Evolutionary conservation across 1,139 yeast genomes (phyloP), one percentile per base, ranked within the genome.

Genomic region (Candida sp.): DNA sequence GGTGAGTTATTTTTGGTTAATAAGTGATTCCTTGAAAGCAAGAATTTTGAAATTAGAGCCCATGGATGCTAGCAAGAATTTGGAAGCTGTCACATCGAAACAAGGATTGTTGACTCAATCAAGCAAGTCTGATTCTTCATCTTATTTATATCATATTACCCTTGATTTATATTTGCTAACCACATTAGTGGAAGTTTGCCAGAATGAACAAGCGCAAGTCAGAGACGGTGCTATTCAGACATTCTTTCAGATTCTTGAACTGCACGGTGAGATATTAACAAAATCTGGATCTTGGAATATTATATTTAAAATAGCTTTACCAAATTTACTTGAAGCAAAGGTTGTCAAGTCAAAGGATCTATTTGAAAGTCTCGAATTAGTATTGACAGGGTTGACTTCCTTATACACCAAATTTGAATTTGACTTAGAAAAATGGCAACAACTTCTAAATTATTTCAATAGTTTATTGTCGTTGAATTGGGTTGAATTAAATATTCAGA

Each of bases 221-320:
- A 74, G 95, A 50, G 89, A 89, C 56, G 97, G 97, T 2, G 83
- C 97, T 0, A 78, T 89, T 25, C 96, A 89, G 57, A 91, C 96
- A 0, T 81, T 90, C 52, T 88, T 88, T 63, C 82, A 91, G 52
- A 84, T 91, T 35, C 74, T 90, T 46, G 95, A 89, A 43, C 82
- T 91, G 1, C 93, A 87, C 60, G 89, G 93, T 0, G 57, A 65
- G 9, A 67, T 70, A 32, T 67, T 84, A 34, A 51, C 58, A 11
- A 12, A 27, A 19, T 41, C 40, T 5, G 74, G 81, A 1, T 66
- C 77, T 2, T 84, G 90, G 89, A 60, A 68, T 22, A 54, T 77
- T 22, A 70, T 84, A 2, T 82, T 79, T 55, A 58, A 62, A 19
- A 66, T 79, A 38, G 85, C 81, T 2, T 66, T 84, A 33, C 64